A percentile compares a stretch with the other conserved stretches of the same genome.
phyloP scores from a whole-genome alignment of 1,284 basidiomycete species.

The Sanguinoderma infundibulare region DNA sequence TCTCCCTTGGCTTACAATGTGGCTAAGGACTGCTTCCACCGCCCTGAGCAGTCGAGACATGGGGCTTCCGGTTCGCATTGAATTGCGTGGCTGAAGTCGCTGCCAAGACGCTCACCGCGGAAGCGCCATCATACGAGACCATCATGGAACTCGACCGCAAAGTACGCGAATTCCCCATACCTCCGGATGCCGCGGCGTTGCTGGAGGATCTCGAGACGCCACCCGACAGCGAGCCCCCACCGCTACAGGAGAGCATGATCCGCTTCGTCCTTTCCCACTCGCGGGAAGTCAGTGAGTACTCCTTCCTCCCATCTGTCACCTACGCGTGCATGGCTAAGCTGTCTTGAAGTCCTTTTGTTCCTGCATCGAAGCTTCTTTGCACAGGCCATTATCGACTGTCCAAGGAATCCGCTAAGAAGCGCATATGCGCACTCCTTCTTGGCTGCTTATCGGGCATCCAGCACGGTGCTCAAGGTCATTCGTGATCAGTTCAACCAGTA shows the following conservation, averaged over 20 bases:
- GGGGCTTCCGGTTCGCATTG: slow-evolving; percentile 65
- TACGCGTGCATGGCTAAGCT: not conserved
- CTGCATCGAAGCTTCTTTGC: slow-evolving; percentile 47
- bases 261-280: slow-evolving; percentile 51
- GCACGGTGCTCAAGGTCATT: slow-evolving; percentile 38
- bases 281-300: slow-evolving; percentile 40
- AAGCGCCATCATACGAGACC: slow-evolving; percentile 64
- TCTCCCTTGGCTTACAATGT: not conserved
- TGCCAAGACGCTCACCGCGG: slow-evolving; percentile 63
- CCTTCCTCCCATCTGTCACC: not conserved
- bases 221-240: slow-evolving; percentile 30
- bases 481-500: slow-evolving; percentile 33
- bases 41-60: slow-evolving; percentile 51
- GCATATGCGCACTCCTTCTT: slow-evolving; percentile 45
- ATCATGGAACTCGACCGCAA: slow-evolving; percentile 77
- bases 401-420: slow-evolving; percentile 42
- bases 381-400: slow-evolving; percentile 44
- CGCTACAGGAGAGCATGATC: slow-evolving; percentile 38
- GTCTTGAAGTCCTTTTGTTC: slow-evolving; percentile 39
- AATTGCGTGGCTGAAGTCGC: slow-evolving; percentile 71
- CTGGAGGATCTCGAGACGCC: slow-evolving; percentile 34
- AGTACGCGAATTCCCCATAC: slow-evolving; percentile 67
- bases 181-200: slow-evolving; percentile 43
- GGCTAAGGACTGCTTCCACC: not conserved
- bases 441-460: slow-evolving; percentile 41